These are phyloP conservation scores for Hanseniaspora jakobsenii DNA, from an alignment of 805 yeast species.

Conservation along the genomic window DNA sequence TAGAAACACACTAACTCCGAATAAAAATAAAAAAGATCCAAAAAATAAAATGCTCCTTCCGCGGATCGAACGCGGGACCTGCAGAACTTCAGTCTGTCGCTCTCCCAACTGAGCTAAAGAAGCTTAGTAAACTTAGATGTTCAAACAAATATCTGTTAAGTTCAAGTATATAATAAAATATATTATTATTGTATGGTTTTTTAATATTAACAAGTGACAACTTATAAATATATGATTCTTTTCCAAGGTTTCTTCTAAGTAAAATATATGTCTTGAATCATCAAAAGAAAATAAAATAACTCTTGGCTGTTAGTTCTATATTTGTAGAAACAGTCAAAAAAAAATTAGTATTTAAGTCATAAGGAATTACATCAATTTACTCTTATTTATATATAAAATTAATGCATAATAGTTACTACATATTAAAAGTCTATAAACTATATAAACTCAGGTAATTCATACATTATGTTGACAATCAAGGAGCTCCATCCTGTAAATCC, in stretches of 20 bases:
- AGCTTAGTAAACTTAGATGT: conserved; percentile 20
- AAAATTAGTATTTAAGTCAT: too few species aligned
- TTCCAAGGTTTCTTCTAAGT: too few species aligned
- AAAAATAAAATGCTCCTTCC: conserved; percentile 39
- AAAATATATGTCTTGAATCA: too few species aligned
- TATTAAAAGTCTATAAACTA: neutral
- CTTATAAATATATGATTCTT: too few species aligned
- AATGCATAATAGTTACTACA: neutral
- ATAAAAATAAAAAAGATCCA: neutral
- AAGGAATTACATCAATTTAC: too few species aligned
- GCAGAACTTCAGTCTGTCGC: conserved; percentile 42
- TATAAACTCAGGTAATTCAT: conserved; percentile 2
- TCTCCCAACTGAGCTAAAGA: conserved; percentile 37
- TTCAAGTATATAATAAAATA: conserved; percentile 16
- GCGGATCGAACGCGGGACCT: conserved; percentile 88
- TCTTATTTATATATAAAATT: neutral
- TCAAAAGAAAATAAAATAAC: too few species aligned
- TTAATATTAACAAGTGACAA: conserved; percentile 9
- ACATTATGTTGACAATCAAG: conserved; percentile 58
- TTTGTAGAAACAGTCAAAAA: too few species aligned
- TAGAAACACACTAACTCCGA: neutral
- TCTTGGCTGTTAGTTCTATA: too few species aligned
- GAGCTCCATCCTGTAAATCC: conserved; percentile 95
- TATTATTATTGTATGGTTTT: neutral
- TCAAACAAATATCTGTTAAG: neutral